phyloP scores from a whole-genome alignment of 257 asterid genomes.

The Gentiana macrophylla region DNA sequence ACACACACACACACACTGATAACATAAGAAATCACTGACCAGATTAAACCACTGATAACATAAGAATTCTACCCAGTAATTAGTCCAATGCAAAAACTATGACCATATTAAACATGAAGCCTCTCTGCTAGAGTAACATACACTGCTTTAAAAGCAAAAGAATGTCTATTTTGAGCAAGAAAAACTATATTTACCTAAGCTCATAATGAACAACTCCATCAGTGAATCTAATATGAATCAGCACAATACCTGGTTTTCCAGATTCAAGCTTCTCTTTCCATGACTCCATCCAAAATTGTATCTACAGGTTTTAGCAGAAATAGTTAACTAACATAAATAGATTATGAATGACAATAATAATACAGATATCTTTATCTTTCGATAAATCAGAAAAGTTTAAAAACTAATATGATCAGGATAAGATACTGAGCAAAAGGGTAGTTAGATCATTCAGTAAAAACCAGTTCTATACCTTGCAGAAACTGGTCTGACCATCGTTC shows the following conservation, averaged over 20 bases:
- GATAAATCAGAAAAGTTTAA: slow-evolving; percentile 2
- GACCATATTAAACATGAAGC: no score
- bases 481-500: not conserved
- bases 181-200: no score
- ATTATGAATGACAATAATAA: not conserved
- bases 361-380: not conserved
- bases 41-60: no score
- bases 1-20: no score
- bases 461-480: not conserved
- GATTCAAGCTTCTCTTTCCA: slow-evolving; percentile 90
- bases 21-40: no score
- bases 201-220: no score
- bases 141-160: not conserved
- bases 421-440: not conserved
- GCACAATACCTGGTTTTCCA: slow-evolving; percentile 68
- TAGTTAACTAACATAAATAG: not conserved
- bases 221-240: slow-evolving; percentile 1
- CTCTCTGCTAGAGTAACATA: not conserved
- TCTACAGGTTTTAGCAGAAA: slow-evolving; percentile 26
- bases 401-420: not conserved
- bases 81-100: no score
- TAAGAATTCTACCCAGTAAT: no score
- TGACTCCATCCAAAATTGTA: slow-evolving; percentile 98
- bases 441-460: not conserved
- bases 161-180: not conserved